Percentiles rank a stretch among this genome's conserved stretches.
Conservation (phyloP, 345 rosid species). For the Firmiana major region DNA sequence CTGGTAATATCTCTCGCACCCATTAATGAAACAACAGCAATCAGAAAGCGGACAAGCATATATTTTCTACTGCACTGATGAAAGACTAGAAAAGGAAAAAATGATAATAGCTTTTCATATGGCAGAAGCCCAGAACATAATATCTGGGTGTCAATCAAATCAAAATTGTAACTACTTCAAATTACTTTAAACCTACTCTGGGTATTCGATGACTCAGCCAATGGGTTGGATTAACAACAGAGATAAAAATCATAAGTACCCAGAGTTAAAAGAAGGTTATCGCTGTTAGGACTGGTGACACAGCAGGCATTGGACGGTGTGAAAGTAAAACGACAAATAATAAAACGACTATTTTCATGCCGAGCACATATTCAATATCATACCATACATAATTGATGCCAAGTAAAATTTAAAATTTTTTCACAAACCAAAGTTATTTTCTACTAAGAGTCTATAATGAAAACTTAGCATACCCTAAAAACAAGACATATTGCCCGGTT, state of each 20-base stretch:
- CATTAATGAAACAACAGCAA: not conserved
- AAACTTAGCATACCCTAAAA: conserved; percentile 71
- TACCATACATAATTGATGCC: not conserved
- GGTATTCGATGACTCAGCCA: not conserved
- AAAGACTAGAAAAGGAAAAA: not conserved
- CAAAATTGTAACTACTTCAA: not conserved
- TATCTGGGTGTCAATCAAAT: not conserved
- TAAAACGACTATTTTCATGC: not conserved
- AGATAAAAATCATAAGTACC: not conserved
- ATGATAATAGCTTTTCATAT: not conserved
- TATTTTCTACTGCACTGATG: not conserved
- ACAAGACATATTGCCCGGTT: conserved; percentile 90
- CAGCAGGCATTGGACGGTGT: not conserved
- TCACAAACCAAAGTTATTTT: not conserved
- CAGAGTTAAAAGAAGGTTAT: not conserved
- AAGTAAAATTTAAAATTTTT: not conserved
- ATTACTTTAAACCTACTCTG: not conserved
- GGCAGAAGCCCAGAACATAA: not conserved
- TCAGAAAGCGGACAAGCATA: not conserved
- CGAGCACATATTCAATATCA: not conserved
- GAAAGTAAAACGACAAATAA: not conserved
- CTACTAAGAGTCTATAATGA: not conserved
- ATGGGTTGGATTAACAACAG: not conserved
- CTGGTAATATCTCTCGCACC: not conserved
- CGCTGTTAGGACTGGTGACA: not conserved